These are phyloP conservation scores for Globisporangium spinosum DNA, from an alignment of 352 stramenopile genomes.

Conservation along the genomic window DNA sequence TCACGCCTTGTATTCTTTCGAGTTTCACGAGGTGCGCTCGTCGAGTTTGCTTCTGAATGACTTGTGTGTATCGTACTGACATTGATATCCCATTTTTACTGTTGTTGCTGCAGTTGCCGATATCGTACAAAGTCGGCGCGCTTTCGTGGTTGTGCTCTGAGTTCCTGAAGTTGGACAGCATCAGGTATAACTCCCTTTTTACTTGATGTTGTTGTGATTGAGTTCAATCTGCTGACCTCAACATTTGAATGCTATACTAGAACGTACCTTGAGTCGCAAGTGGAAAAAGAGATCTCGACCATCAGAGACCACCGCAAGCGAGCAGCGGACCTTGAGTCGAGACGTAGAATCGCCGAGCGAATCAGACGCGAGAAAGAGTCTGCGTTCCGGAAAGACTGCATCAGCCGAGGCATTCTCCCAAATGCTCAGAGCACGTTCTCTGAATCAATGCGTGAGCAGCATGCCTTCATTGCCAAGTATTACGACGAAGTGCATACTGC, in stretches of 20 bases:
- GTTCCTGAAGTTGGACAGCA: conserved; percentile 54
- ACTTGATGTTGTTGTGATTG: neutral
- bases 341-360: conserved; percentile 48
- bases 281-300: conserved; percentile 59
- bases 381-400: conserved; percentile 54
- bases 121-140: conserved; percentile 55
- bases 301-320: conserved; percentile 47
- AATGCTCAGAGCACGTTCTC: conserved; percentile 69
- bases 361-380: conserved; percentile 53
- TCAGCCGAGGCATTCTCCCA: conserved; percentile 55
- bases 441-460: conserved; percentile 53
- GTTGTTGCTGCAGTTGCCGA: conserved; percentile 33
- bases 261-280: conserved; percentile 49
- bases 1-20: conserved; percentile 61
- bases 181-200: conserved; percentile 24
- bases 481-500: conserved; percentile 53
- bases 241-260: conserved; percentile 15
- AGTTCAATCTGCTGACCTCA: neutral
- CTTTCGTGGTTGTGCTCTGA: conserved; percentile 66
- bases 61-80: conserved; percentile 1
- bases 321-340: conserved; percentile 47
- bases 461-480: conserved; percentile 64
- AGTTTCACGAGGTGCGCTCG: conserved; percentile 56
- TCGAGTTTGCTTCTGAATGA: neutral
- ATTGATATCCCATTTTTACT: neutral